Percentiles rank a stretch among this genome's conserved stretches.
phyloP scores from a whole-genome alignment of 108 stramenopile genomes.

The Pseudonitzschia pungens region DNA sequence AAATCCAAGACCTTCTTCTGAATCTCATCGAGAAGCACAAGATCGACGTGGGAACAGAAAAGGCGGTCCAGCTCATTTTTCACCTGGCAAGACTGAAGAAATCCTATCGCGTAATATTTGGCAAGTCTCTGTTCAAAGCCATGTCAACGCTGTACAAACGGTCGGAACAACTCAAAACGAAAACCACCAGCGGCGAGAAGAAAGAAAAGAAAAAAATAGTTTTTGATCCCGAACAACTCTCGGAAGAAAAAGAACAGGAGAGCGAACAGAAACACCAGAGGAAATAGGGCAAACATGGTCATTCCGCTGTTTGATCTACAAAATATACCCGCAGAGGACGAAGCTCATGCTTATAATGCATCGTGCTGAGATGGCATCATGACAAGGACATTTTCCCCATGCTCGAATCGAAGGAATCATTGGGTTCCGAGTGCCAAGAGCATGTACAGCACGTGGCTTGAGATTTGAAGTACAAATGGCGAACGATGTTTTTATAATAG shows the following conservation, averaged over 20 bases:
- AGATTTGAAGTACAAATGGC: too few species aligned
- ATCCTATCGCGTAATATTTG: constrained; percentile 7
- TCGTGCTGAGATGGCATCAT: too few species aligned
- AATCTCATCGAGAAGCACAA: constrained; percentile 2
- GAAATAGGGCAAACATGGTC: too few species aligned
- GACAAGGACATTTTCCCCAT: too few species aligned
- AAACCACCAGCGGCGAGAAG: background rate
- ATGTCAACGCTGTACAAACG: constrained; percentile 14
- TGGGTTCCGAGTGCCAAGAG: too few species aligned
- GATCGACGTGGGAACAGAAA: background rate
- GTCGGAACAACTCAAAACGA: constrained; percentile 2
- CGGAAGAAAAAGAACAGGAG: background rate
- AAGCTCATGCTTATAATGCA: too few species aligned
- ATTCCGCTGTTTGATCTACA: too few species aligned
- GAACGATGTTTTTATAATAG: too few species aligned
- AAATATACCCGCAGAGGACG: too few species aligned
- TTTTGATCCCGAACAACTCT: background rate
- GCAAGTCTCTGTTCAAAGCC: constrained; percentile 16
- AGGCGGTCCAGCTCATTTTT: constrained; percentile 14
- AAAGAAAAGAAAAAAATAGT: background rate
- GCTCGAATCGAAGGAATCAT: too few species aligned
- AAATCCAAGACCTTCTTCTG: constrained; percentile 3
- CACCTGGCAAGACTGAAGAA: constrained; percentile 19
- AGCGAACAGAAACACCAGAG: too few species aligned
- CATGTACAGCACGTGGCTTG: too few species aligned